phyloP scores from a whole-genome alignment of 768 basidiomycete species.

The Harrya chromipes region DNA sequence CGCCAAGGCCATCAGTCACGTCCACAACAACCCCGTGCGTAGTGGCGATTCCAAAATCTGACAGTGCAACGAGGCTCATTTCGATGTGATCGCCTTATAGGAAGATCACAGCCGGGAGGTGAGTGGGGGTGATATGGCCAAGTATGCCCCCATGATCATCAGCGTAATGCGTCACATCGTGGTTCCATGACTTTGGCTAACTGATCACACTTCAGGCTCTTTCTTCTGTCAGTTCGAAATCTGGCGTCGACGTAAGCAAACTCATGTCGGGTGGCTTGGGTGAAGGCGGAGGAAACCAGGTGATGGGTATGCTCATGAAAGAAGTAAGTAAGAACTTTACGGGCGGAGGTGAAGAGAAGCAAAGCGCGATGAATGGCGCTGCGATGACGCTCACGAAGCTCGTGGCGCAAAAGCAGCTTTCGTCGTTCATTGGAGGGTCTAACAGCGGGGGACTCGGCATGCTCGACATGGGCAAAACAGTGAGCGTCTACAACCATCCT shows the following conservation, averaged over 20 bases:
- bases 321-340: constrained; percentile 76
- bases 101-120: constrained; percentile 16
- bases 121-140: constrained; percentile 4
- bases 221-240: constrained; percentile 9
- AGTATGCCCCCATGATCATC: constrained; percentile 22
- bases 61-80: background rate
- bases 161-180: constrained; percentile 4
- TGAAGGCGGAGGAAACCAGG: constrained; percentile 51
- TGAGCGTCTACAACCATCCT: constrained; percentile 21
- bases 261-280: constrained; percentile 34
- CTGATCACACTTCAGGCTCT: constrained; percentile 14
- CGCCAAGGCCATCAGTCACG: constrained; percentile 19
- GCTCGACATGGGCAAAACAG: constrained; percentile 50
- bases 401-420: constrained; percentile 59
- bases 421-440: constrained; percentile 47
- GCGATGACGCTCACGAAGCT: constrained; percentile 86
- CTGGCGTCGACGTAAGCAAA: constrained; percentile 33
- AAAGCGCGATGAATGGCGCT: constrained; percentile 82
- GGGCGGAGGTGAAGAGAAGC: constrained; percentile 57
- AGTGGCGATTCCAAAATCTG: background rate
- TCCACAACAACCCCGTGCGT: constrained; percentile 20
- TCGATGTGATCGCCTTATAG: constrained; percentile 6
- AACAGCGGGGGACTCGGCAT: constrained; percentile 68
- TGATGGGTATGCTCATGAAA: constrained; percentile 85
- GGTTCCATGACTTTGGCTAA: constrained; percentile 4